Conservation (phyloP, 1,284 basidiomycete species). For the Irpex rosettiformis region DNA sequence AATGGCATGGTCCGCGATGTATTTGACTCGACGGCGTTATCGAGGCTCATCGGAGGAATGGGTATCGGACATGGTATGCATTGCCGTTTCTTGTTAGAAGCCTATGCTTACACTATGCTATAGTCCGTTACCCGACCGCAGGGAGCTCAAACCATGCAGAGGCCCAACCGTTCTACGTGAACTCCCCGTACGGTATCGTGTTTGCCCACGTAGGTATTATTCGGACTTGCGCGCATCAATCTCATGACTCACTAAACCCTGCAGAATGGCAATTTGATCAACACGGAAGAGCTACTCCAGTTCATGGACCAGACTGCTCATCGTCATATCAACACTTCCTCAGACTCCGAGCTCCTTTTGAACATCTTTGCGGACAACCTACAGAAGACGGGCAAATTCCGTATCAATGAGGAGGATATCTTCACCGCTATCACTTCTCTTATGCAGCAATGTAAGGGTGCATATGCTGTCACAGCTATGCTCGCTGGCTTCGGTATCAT, state of each 20-base stretch:
- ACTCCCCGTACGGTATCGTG: slow-evolving; percentile 97
- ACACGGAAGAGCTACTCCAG: slow-evolving; percentile 81
- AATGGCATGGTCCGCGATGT: slow-evolving; percentile 99
- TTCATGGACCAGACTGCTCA: slow-evolving; percentile 97
- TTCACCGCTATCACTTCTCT: slow-evolving; percentile 91
- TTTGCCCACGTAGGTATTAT: slow-evolving; percentile 83
- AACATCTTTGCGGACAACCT: slow-evolving; percentile 98
- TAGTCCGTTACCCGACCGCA: slow-evolving; percentile 96
- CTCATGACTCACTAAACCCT: slow-evolving; percentile 12
- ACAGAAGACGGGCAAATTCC: slow-evolving; percentile 98
- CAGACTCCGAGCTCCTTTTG: slow-evolving; percentile 95
- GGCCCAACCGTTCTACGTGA: slow-evolving; percentile 99
- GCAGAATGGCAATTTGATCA: slow-evolving; percentile 98
- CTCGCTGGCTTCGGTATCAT: slow-evolving; percentile 98
- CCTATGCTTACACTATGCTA: slow-evolving; percentile 4
- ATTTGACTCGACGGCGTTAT: slow-evolving; percentile 81
- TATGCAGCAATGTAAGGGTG: slow-evolving; percentile 88
- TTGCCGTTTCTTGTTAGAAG: not conserved
- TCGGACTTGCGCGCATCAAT: not conserved
- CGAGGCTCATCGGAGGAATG: slow-evolving; percentile 88
- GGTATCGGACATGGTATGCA: slow-evolving; percentile 91
- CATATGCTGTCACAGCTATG: slow-evolving; percentile 98
- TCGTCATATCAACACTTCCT: slow-evolving; percentile 98
- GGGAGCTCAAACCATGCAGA: slow-evolving; percentile 98
- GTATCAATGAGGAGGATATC: slow-evolving; percentile 99